Evolutionary conservation across 352 stramenopile genomes (phyloP), one percentile per base, ranked within the genome.

Genomic region (Sclerospora graminicola): DNA sequence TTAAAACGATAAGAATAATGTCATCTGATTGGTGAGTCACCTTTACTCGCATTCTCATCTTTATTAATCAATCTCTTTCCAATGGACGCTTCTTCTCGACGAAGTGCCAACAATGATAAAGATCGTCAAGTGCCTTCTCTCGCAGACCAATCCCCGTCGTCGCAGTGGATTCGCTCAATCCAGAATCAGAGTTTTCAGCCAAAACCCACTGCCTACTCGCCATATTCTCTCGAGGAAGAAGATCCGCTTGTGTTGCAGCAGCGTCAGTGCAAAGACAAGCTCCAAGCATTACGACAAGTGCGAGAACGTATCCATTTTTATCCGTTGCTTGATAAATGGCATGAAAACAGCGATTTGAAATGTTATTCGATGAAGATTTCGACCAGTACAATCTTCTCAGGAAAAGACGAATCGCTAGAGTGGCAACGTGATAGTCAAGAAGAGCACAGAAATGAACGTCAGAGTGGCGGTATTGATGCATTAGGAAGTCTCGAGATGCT

Each of bases 171-270:
- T 44, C 49, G 51, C 20, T 51, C 62, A 26, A 70, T 83, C 18
- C 62, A 78, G 43, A 81, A 84, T 33, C 51, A 69, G 54, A 66
- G 57, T 33, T 86, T 72, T 48, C 48, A 70, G 51, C 57, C 74
- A 32, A 81, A 79, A 23, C 78, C 78, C 10, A 84, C 78, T 11
- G 68, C 78, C 29, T 88, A 85, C 43, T 76, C 65, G 27, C 78
- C 78, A 9, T 63, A 69, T 14, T 45, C 58, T 0, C 49, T 51
- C 13, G 41, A 63, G 5, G 66, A 73, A 7, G 69, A 84, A 16
- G 71, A 90, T 46, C 77, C 77, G 38, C 61, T 89, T 13, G 50
- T 66, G 30, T 57, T 74, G 27, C 65, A 82, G 50, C 54, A 69
- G 42, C 54, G 57, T 0, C 66, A 82, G 43, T 79, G 74, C 24